Percentiles rank a stretch among this genome's conserved stretches.
These are phyloP conservation scores for Halophytophthora batemanensis DNA, from an alignment of 352 stramenopile genomes.

Conservation along the genomic window DNA sequence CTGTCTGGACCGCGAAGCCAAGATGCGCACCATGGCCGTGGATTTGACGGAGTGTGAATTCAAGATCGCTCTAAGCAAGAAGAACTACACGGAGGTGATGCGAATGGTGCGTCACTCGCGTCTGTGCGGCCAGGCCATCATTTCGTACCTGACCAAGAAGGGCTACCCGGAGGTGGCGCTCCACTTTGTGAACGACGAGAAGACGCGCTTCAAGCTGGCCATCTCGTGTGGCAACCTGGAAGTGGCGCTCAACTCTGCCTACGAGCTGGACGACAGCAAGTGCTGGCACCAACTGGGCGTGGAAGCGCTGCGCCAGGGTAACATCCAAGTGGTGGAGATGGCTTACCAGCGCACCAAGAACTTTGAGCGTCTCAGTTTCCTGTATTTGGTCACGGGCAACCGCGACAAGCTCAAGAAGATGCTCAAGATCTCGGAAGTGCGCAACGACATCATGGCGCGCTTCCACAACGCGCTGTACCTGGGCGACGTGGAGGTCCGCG, in stretches of 20 bases:
- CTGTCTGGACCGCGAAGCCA: constrained; percentile 97
- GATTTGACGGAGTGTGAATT: constrained; percentile 99
- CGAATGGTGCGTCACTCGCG: constrained; percentile 97
- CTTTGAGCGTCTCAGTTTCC: constrained; percentile 98
- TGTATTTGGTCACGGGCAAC: constrained; percentile 99
- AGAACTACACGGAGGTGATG: constrained; percentile 98
- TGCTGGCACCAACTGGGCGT: constrained; percentile 97
- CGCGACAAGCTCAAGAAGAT: constrained; percentile 99
- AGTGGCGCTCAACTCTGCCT: constrained; percentile 95
- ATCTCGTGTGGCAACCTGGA: constrained; percentile 99
- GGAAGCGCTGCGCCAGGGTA: constrained; percentile 97
- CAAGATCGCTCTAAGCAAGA: constrained; percentile 94
- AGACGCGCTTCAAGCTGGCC: constrained; percentile 97
- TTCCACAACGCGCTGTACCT: constrained; percentile 99
- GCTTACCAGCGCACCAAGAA: constrained; percentile 99
- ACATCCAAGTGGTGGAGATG: constrained; percentile 99
- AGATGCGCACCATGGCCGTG: constrained; percentile 95
- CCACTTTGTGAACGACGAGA: constrained; percentile 99
- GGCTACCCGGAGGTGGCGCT: constrained; percentile 99
- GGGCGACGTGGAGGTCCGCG: constrained; percentile 94
- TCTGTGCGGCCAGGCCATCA: constrained; percentile 97
- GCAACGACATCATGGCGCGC: constrained; percentile 97
- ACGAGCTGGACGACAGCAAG: constrained; percentile 93
- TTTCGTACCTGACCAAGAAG: constrained; percentile 98
- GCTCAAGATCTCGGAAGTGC: constrained; percentile 98